These are phyloP conservation scores for Aspergillus floridensis DNA, from an alignment of 2,329 filamentous ascomycete species.

Conservation along the genomic window DNA sequence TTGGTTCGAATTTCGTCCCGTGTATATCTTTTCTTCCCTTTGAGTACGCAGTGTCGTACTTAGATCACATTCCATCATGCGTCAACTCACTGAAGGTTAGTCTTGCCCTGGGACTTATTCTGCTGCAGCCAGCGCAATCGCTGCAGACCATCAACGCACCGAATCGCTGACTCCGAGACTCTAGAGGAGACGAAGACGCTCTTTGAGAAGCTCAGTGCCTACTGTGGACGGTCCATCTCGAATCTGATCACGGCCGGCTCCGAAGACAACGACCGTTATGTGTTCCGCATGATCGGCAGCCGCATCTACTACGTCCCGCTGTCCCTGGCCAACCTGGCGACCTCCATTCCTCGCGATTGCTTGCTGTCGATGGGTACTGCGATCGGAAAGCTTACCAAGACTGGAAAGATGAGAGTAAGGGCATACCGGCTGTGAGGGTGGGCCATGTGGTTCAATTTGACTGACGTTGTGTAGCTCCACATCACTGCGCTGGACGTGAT, in stretches of 20 bases:
- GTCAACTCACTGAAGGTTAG: constrained; percentile 66
- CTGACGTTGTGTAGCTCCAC: constrained; percentile 54
- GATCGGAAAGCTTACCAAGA: constrained; percentile 4
- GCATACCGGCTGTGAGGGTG: not conserved
- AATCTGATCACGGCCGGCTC: constrained; percentile 72
- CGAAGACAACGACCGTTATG: constrained; percentile 72
- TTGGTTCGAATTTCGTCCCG: not conserved
- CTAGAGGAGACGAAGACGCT: constrained; percentile 60
- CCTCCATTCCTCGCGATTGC: constrained; percentile 75
- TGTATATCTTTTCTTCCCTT: not conserved
- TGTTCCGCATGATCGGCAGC: constrained; percentile 78
- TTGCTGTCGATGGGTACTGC: constrained; percentile 65
- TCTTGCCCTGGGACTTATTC: not conserved
- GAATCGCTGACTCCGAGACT: not conserved
- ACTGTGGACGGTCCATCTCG: constrained; percentile 82
- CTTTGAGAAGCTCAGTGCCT: constrained; percentile 90
- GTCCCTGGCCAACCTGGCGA: constrained; percentile 86
- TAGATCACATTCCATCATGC: constrained; percentile 53
- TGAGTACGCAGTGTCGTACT: not conserved
- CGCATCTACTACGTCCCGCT: constrained; percentile 91
- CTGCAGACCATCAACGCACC: not conserved
- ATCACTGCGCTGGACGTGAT: constrained; percentile 89
- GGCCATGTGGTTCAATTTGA: not conserved
- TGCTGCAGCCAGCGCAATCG: not conserved
- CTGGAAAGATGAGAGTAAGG: not conserved